A percentile compares a stretch with the other conserved stretches of the same genome.
phyloP scores from a whole-genome alignment of 345 rosid genomes.

The Durio zibethinus region DNA sequence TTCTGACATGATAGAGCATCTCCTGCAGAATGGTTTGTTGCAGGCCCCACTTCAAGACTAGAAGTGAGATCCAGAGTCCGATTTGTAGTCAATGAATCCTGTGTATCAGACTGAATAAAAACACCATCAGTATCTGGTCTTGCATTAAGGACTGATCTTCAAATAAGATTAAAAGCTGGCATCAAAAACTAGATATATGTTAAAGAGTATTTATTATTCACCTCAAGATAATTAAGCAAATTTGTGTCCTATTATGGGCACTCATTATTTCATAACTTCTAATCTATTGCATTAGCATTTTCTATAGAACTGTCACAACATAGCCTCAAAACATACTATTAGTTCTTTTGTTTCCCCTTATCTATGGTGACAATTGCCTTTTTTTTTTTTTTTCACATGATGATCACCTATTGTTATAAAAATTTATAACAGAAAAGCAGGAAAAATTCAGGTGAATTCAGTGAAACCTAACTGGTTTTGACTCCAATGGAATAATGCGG shows the following conservation, averaged over 20 bases:
- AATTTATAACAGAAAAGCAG: neutral
- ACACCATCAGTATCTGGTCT: slow-evolving; percentile 11
- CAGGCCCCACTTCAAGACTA: slow-evolving; percentile 84
- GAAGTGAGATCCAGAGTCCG: slow-evolving; percentile 93
- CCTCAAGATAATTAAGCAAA: too few species aligned
- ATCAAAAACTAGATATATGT: too few species aligned
- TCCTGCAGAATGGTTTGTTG: slow-evolving; percentile 45
- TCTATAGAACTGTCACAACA: neutral
- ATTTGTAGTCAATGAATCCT: slow-evolving; percentile 45
- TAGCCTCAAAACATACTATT: neutral
- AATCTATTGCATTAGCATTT: neutral
- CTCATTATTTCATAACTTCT: neutral
- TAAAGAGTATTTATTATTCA: too few species aligned
- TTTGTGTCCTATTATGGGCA: neutral
- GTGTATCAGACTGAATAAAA: slow-evolving; percentile 55
- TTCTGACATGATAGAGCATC: slow-evolving; percentile 45
- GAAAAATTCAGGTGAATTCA: neutral
- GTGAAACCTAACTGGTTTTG: slow-evolving; percentile 64
- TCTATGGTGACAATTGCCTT: neutral
- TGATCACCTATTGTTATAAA: neutral
- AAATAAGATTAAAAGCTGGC: neutral
- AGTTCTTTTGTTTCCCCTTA: neutral
- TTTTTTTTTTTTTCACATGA: neutral
- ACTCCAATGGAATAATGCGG: slow-evolving; percentile 83
- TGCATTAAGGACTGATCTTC: neutral